Percentiles rank a stretch among this genome's conserved stretches.
Evolutionary conservation across 352 stramenopile species (phyloP).

Genomic region (Pythium guiyangense): DNA sequence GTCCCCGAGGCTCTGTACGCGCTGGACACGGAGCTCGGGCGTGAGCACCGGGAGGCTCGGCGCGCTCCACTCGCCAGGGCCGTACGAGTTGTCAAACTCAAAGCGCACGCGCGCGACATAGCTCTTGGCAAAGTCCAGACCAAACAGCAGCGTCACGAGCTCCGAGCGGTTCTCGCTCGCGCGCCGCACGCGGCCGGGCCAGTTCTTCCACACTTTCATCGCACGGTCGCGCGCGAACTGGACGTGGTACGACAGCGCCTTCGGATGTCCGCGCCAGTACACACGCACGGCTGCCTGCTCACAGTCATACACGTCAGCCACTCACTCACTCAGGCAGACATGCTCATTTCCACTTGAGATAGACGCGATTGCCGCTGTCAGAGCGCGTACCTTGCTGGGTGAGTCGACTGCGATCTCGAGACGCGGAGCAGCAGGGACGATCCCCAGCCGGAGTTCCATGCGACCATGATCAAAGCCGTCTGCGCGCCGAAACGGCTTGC

Average conservation of each 20-base stretch:
- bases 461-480: conserved; percentile 46
- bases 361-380: no score
- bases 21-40: conserved; percentile 22
- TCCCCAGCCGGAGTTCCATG: conserved; percentile 33
- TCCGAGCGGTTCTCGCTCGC: conserved; percentile 46
- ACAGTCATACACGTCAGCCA: background rate
- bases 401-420: conserved; percentile 48
- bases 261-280: conserved; percentile 47
- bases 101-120: conserved; percentile 74
- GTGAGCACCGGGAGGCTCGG: conserved; percentile 46
- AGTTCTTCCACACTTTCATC: conserved; percentile 81
- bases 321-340: background rate
- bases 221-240: conserved; percentile 71
- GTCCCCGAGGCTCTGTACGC: background rate
- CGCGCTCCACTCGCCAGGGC: conserved; percentile 53
- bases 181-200: conserved; percentile 39
- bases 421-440: conserved; percentile 38
- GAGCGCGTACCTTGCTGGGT: conserved; percentile 43
- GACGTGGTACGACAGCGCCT: conserved; percentile 51
- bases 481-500: conserved; percentile 60
- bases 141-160: conserved; percentile 58
- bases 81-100: conserved; percentile 43
- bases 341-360: background rate
- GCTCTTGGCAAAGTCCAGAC: conserved; percentile 67
- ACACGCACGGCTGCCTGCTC: conserved; percentile 60